A percentile compares a stretch with the other conserved stretches of the same genome.
phyloP scores from a whole-genome alignment of 2,329 filamentous ascomycete species.

The Alternaria postmessia region DNA sequence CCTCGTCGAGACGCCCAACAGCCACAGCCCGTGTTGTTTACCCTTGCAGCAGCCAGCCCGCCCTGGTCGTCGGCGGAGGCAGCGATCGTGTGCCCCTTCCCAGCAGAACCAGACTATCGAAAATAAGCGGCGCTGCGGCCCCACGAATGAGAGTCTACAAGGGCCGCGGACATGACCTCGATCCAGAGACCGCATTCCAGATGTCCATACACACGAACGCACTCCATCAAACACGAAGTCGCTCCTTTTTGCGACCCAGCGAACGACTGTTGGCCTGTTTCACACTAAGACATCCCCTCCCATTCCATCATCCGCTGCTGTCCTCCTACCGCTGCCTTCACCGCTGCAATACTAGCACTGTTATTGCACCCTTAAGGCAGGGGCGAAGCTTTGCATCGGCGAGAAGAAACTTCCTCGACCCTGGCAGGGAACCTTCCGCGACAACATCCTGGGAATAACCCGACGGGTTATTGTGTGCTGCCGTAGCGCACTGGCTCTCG shows the following conservation, averaged over 20 bases:
- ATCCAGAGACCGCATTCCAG: constrained; percentile 4
- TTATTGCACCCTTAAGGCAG: background rate
- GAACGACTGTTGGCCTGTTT: constrained; percentile 5
- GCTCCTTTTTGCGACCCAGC: background rate
- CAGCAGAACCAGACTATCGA: constrained; percentile 17
- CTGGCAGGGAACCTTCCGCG: background rate
- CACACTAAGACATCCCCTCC: background rate
- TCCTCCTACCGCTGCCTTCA: background rate
- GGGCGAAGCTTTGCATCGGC: constrained; percentile 1
- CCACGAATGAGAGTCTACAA: constrained; percentile 3
- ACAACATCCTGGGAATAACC: constrained; percentile 2
- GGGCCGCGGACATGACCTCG: constrained; percentile 10
- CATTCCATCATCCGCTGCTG: background rate
- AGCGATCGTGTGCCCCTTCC: constrained; percentile 12
- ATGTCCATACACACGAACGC: constrained; percentile 5
- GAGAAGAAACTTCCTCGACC: constrained; percentile 2
- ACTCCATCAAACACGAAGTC: background rate
- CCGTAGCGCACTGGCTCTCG: constrained; percentile 5
- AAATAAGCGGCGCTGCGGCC: constrained; percentile 14
- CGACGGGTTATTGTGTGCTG: constrained; percentile 12
- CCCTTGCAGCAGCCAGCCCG: background rate
- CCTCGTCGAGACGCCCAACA: background rate
- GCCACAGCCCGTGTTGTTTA: background rate
- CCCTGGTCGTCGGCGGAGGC: background rate
- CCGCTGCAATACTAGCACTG: background rate